These are phyloP conservation scores for Dactylellina leptospora DNA, from an alignment of 2,329 filamentous ascomycete species.

Conservation along the genomic window DNA sequence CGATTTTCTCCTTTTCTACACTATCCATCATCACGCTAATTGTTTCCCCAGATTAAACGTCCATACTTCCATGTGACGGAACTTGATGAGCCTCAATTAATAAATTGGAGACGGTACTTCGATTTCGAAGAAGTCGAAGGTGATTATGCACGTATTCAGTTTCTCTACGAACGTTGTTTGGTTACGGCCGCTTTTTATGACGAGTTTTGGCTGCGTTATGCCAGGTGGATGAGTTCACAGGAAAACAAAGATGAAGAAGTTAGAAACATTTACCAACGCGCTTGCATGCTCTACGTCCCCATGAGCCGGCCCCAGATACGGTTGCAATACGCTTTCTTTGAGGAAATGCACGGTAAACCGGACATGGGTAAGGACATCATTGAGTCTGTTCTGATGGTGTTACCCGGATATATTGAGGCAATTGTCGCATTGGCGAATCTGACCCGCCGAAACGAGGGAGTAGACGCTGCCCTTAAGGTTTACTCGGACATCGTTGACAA, in stretches of 20 bases:
- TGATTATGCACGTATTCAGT: conserved; percentile 76
- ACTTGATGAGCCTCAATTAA: conserved; percentile 82
- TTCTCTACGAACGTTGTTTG: conserved; percentile 91
- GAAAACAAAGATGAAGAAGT: conserved; percentile 85
- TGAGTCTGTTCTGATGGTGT: conserved; percentile 74
- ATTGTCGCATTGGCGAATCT: conserved; percentile 88
- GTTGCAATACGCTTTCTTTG: conserved; percentile 91
- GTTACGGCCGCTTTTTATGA: conserved; percentile 95
- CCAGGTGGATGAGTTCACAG: conserved; percentile 88
- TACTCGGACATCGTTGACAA: conserved; percentile 83
- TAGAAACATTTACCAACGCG: conserved; percentile 88
- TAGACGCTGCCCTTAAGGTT: conserved; percentile 83
- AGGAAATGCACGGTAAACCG: conserved; percentile 80
- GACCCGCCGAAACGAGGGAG: conserved; percentile 80
- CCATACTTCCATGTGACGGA: conserved; percentile 97
- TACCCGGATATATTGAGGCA: conserved; percentile 85
- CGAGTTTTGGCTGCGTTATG: conserved; percentile 98
- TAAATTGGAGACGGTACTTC: conserved; percentile 94
- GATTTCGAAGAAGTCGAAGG: conserved; percentile 93
- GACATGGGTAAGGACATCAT: conserved; percentile 87
- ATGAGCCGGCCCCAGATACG: conserved; percentile 84
- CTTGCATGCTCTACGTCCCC: conserved; percentile 83
- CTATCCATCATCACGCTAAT: conserved; percentile 2
- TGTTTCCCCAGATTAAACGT: conserved; percentile 73
- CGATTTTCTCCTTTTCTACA: neutral